Base-by-base conservation (phyloP, 2,329 filamentous ascomycete genomes). In the Alternaria rosae region DNA sequence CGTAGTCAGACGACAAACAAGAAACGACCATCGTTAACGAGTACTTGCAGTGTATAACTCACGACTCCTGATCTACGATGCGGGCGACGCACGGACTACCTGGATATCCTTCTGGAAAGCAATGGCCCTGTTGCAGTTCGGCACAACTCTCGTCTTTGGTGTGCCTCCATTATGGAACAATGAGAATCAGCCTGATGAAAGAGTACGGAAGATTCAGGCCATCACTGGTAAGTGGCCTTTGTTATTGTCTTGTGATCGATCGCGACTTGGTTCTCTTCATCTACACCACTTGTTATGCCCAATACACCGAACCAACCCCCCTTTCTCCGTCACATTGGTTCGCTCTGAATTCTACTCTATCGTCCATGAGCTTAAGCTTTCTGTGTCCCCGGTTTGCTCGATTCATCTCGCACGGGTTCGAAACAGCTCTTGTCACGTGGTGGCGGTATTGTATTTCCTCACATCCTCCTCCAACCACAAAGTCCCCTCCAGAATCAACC, bases 81-180 rank as follows among this genome's bases (percentile, higher is more conserved):
- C 78, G 8, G 78, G 78, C 30, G 74, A 77, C 21, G 71, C 73
- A 11, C 76, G 77, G 38, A 76, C 75, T 8, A 69, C 75, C 5
- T 79, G 70, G 66, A 72, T 80, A 15, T 69, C 70, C 17, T 78
- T 78, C 54, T 78, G 75, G 73, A 80, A 80, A 64, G 72, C 74
- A 25, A 72, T 74, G 44, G 74, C 75, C 4, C 35, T 80, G 28
- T 64, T 79, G 25, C 72, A 79, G 28, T 79, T 78, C 26, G 75
- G 74, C 20, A 71, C 73, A 5, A 71, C 72, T 3, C 66, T 70
- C 5, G 67, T 76, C 5, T 76, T 76, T 28, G 63, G 77, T 26
- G 75, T 76, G 6, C 78, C 78, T 8, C 65, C 69, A 1, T 59
- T 78, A 2, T 78, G 75, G 65, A 67, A 73, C 10, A 76, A 78